A percentile compares a stretch with the other conserved stretches of the same genome.
These are phyloP conservation scores for Globisporangium rhizosaccharum DNA, from an alignment of 352 stramenopile species.

Conservation along the genomic window DNA sequence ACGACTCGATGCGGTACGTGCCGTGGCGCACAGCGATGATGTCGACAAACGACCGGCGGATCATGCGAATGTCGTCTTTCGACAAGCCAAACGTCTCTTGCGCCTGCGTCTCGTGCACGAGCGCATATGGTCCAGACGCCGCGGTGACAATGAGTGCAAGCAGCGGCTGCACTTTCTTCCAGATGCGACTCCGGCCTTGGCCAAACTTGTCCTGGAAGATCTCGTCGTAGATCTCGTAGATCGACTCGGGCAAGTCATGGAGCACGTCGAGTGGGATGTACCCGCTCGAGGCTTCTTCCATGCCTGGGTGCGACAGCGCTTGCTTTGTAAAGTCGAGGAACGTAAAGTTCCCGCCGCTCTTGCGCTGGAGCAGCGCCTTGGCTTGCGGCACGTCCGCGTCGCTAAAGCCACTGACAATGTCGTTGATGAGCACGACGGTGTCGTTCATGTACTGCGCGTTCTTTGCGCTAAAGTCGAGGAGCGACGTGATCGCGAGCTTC, in stretches of 20 bases:
- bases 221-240: constrained; percentile 80
- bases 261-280: constrained; percentile 55
- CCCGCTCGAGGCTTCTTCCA: constrained; percentile 37
- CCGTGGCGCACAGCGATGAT: constrained; percentile 60
- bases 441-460: constrained; percentile 61
- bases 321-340: constrained; percentile 81
- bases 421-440: constrained; percentile 43
- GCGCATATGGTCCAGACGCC: constrained; percentile 60
- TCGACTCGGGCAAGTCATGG: constrained; percentile 65
- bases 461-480: constrained; percentile 67
- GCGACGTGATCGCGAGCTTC: constrained; percentile 55
- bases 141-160: constrained; percentile 68
- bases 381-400: constrained; percentile 36
- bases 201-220: constrained; percentile 89
- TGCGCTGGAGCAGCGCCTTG: constrained; percentile 48
- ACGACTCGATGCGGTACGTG: constrained; percentile 67
- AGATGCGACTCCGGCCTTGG: constrained; percentile 62
- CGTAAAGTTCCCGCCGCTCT: constrained; percentile 70
- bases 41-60: constrained; percentile 73
- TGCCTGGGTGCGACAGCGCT: constrained; percentile 60
- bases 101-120: constrained; percentile 63
- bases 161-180: constrained; percentile 68
- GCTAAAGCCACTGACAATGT: constrained; percentile 49
- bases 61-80: constrained; percentile 58
- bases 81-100: constrained; percentile 50